A percentile compares a stretch with the other conserved stretches of the same genome.
phyloP scores from a whole-genome alignment of 768 basidiomycete genomes.

The Multifurca ochricompacta region DNA sequence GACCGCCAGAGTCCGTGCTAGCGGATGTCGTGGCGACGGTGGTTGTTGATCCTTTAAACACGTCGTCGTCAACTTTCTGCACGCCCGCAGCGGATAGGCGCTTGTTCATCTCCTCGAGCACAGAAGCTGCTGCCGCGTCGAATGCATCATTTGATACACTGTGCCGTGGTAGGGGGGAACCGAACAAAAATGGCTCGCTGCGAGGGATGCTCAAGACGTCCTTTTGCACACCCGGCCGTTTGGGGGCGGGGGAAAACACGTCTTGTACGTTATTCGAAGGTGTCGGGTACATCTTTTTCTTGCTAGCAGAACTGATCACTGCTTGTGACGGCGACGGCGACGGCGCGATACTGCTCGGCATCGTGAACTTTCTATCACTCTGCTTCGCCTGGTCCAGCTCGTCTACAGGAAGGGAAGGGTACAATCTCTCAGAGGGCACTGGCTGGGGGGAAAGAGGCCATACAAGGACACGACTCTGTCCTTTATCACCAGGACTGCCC shows the following conservation, averaged over 20 bases:
- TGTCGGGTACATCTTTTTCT: slow-evolving; percentile 25
- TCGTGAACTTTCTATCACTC: slow-evolving; percentile 29
- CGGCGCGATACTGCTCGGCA: slow-evolving; percentile 30
- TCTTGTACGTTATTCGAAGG: slow-evolving; percentile 30
- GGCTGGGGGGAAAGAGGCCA: slow-evolving; percentile 37
- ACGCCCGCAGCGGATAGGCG: slow-evolving; percentile 54
- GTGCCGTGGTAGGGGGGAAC: slow-evolving; percentile 62
- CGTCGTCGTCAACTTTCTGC: slow-evolving; percentile 36
- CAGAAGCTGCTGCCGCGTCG: slow-evolving; percentile 53
- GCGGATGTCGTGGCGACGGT: not conserved
- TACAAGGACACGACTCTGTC: slow-evolving; percentile 23
- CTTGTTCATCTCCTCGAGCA: slow-evolving; percentile 78
- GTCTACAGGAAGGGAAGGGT: slow-evolving; percentile 34
- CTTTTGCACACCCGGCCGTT: slow-evolving; percentile 12
- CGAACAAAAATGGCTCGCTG: slow-evolving; percentile 61
- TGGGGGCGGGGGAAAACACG: slow-evolving; percentile 35
- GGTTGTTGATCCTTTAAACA: slow-evolving; percentile 32
- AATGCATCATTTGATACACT: slow-evolving; percentile 60
- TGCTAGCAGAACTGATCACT: slow-evolving; percentile 25
- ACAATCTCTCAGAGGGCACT: slow-evolving; percentile 27
- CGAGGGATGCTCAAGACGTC: slow-evolving; percentile 23
- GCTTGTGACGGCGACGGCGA: slow-evolving; percentile 20
- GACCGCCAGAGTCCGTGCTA: slow-evolving; percentile 1
- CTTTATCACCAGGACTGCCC: slow-evolving; percentile 39
- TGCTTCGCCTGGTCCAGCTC: slow-evolving; percentile 24